Conservation (phyloP, 257 asterid species). For the Handroanthus guayacan region DNA sequence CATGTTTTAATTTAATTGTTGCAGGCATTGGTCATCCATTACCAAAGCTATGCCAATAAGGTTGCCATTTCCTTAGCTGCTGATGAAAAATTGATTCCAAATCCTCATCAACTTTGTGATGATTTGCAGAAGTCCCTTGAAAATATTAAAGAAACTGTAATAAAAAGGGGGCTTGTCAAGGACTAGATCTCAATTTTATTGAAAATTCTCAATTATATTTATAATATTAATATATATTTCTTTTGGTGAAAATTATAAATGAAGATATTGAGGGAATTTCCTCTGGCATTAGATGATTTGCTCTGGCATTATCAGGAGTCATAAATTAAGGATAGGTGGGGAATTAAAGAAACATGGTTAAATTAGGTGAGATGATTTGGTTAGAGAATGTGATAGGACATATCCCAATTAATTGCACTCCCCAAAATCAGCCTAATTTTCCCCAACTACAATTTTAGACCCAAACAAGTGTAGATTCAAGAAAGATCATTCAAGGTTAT, state of each 20-base stretch:
- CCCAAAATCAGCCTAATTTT: not conserved
- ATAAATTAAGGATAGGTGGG: not conserved
- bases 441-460: no score
- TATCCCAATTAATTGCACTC: not conserved
- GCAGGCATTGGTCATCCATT: constrained; percentile 39
- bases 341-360: not conserved
- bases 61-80: constrained; percentile 40
- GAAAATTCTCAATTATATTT: no score
- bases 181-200: no score
- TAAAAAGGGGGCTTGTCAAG: not conserved
- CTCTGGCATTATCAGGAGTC: no score
- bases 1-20: not conserved
- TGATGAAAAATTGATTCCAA: constrained; percentile 45
- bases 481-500: no score
- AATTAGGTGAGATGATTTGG: not conserved
- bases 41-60: constrained; percentile 49
- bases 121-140: constrained; percentile 42
- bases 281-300: no score
- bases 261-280: no score
- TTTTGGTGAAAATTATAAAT: no score
- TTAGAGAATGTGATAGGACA: no score
- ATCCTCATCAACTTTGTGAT: constrained; percentile 49
- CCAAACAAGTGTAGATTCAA: no score
- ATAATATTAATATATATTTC: no score
- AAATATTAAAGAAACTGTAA: constrained; percentile 33